phyloP scores from a whole-genome alignment of 495 filamentous ascomycete genomes.

The Daldinia concentrica region DNA sequence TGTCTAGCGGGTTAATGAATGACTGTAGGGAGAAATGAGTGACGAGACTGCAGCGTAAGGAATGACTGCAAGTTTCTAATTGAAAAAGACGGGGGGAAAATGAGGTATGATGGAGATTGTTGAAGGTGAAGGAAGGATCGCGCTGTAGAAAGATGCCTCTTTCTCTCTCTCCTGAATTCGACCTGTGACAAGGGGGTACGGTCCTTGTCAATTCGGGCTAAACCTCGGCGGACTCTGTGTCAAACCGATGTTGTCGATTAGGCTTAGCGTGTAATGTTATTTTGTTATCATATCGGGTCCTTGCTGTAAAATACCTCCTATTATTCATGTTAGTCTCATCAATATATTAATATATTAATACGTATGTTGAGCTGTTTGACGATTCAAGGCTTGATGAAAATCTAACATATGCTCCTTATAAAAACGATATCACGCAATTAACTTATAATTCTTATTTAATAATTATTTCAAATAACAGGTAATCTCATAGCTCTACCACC shows the following conservation, averaged over 20 bases:
- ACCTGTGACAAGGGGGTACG: constrained; percentile 21
- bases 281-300: neutral
- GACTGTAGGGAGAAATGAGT: constrained; percentile 23
- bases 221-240: constrained; percentile 20
- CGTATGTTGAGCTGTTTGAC: too few relatives aligned
- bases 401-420: too few relatives aligned
- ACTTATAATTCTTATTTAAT: too few relatives aligned
- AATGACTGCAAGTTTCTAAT: constrained; percentile 41
- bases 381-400: too few relatives aligned
- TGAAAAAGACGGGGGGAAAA: constrained; percentile 5
- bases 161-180: constrained; percentile 39
- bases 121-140: constrained; percentile 25
- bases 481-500: too few relatives aligned
- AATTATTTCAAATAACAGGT: too few relatives aligned
- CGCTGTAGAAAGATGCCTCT: constrained; percentile 10
- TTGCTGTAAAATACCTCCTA: too few relatives aligned
- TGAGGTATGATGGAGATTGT: constrained; percentile 30
- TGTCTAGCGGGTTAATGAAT: constrained; percentile 22
- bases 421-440: too few relatives aligned
- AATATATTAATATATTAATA: too few relatives aligned
- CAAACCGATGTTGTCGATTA: neutral
- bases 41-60: constrained; percentile 44
- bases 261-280: constrained; percentile 11
- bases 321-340: too few relatives aligned
- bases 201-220: constrained; percentile 39